These are phyloP conservation scores for Fusarium albosuccineum DNA, from an alignment of 2,329 filamentous ascomycete genomes.

Conservation along the genomic window DNA sequence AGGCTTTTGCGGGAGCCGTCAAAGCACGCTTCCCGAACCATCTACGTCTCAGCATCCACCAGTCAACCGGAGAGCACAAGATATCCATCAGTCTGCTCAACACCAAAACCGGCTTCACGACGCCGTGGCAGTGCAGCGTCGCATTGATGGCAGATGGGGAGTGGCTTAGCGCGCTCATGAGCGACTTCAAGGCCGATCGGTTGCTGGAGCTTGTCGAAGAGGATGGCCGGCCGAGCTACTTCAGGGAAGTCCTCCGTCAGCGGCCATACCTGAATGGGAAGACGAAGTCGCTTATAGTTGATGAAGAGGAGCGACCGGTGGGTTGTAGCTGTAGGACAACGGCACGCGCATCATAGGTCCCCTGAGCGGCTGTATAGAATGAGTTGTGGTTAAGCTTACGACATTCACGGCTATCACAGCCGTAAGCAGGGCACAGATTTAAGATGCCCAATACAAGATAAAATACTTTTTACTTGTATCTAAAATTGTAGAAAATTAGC, in stretches of 20 bases:
- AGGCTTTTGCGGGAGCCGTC: constrained; percentile 49
- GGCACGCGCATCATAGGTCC: not conserved
- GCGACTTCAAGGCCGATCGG: constrained; percentile 42
- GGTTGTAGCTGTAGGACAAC: not conserved
- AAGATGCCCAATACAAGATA: too few relatives aligned
- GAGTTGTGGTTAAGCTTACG: not conserved
- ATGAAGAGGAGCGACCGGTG: not conserved
- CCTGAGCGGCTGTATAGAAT: not conserved
- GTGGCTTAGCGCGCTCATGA: constrained; percentile 45
- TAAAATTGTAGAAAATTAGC: too few relatives aligned
- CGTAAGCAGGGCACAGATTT: too few relatives aligned
- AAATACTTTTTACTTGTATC: too few relatives aligned
- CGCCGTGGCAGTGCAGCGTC: constrained; percentile 50
- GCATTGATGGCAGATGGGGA: constrained; percentile 38
- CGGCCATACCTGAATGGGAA: not conserved
- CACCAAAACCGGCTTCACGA: constrained; percentile 49
- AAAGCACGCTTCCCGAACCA: constrained; percentile 44
- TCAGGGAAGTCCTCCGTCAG: constrained; percentile 22
- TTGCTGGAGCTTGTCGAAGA: constrained; percentile 41
- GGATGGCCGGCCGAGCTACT: constrained; percentile 41
- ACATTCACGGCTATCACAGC: not conserved
- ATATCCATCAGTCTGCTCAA: constrained; percentile 48
- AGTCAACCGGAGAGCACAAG: constrained; percentile 46
- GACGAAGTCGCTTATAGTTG: not conserved
- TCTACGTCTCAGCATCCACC: constrained; percentile 49